Evolutionary conservation across 163 green algal genomes (phyloP).

Genomic region (Scenedesmus sp.): DNA sequence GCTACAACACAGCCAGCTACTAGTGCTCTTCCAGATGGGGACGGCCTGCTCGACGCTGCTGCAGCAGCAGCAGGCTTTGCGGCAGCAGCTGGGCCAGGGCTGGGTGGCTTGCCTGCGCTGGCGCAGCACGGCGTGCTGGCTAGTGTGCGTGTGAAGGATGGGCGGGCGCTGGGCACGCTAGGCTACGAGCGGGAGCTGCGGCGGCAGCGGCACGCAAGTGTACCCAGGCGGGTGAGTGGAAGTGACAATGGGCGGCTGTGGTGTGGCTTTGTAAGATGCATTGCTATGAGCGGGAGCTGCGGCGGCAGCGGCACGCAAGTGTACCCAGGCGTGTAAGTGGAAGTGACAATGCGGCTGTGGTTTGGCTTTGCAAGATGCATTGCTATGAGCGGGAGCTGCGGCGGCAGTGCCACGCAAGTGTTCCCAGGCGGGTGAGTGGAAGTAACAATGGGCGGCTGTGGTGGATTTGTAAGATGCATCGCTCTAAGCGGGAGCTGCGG

Average conservation of each 20-base stretch:
- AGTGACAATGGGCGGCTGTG: background rate
- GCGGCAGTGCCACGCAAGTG: background rate
- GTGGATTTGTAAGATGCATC: too few species aligned
- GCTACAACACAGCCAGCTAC: too few species aligned
- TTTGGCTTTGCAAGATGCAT: background rate
- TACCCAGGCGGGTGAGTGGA: background rate
- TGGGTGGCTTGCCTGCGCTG: background rate
- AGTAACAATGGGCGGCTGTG: too few species aligned
- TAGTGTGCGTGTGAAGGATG: constrained; percentile 10
- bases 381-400: background rate
- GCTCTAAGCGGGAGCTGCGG: too few species aligned
- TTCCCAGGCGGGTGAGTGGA: background rate
- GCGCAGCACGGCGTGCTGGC: constrained; percentile 1
- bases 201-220: background rate
- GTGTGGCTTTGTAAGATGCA: background rate
- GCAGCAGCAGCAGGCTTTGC: constrained; percentile 9
- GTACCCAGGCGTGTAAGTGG: background rate
- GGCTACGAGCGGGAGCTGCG: constrained; percentile 13
- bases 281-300: background rate
- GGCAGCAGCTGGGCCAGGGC: background rate
- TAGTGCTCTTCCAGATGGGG: background rate
- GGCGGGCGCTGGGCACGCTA: background rate
- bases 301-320: background rate
- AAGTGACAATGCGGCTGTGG: background rate
- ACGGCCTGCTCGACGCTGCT: background rate